phyloP scores from a whole-genome alignment of 75 land plant genomes.

The Cupressus sempervirens region DNA sequence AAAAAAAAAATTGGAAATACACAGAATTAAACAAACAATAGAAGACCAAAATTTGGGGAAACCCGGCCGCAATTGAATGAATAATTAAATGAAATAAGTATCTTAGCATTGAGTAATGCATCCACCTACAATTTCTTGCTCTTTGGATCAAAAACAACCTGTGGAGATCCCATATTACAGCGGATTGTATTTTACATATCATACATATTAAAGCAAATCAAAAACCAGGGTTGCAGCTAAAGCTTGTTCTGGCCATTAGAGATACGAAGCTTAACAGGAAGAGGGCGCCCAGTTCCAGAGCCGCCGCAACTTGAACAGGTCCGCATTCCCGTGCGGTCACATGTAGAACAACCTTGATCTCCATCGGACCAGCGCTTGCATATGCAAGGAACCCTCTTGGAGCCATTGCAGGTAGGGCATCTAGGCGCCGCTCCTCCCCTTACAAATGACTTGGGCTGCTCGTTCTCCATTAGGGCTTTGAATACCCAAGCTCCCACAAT shows the following conservation, averaged over 20 bases:
- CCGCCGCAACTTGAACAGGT: slow-evolving; percentile 43
- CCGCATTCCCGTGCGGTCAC: slow-evolving; percentile 38
- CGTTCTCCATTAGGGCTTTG: slow-evolving; percentile 25
- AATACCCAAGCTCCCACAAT: slow-evolving; percentile 34
- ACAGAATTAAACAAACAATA: background rate
- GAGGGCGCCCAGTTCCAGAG: slow-evolving; percentile 37
- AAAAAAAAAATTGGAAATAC: background rate
- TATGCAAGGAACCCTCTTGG: slow-evolving; percentile 35
- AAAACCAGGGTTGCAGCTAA: background rate
- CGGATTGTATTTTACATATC: background rate
- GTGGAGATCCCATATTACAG: background rate
- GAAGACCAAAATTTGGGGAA: background rate
- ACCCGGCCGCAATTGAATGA: background rate
- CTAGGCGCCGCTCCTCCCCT: slow-evolving; percentile 3
- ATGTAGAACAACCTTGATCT: slow-evolving; percentile 37
- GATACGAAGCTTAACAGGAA: slow-evolving; percentile 21
- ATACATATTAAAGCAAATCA: background rate
- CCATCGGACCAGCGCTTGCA: slow-evolving; percentile 51
- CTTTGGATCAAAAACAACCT: background rate
- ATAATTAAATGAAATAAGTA: background rate
- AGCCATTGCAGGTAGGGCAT: slow-evolving; percentile 41
- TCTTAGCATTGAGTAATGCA: background rate
- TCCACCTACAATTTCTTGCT: background rate
- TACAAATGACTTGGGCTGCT: slow-evolving; percentile 10
- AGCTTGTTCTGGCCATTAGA: background rate